Evolutionary conservation across 352 stramenopile species (phyloP), one percentile per base, ranked within the genome.

Genomic region (Phytophthora aleatoria): DNA sequence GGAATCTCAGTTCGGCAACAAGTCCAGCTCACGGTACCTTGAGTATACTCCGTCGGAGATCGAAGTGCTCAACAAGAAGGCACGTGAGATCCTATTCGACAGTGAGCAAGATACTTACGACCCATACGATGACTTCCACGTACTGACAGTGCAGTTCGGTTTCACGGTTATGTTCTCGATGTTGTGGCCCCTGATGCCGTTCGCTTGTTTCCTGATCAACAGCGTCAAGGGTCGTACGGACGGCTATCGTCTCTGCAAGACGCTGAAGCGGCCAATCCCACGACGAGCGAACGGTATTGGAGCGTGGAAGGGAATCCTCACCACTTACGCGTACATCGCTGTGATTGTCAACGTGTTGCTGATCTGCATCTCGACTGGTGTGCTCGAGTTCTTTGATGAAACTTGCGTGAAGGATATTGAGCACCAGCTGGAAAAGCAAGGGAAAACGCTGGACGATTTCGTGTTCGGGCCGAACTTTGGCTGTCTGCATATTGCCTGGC

Each of bases 121-220:
- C 31, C 82, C 84, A 44, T 92, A 92, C 51, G 80, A 92, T 47
- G 82, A 91, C 52, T 90, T 87, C 54, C 84, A 92, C 60, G 77
- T 77, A 24, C 47, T 89, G 38, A 89, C 83, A 2, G 82, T 91
- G 28, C 84, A 91, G 44, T 92, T 70, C 47, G 84, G 80, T 15
- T 91, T 92, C 55, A 89, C 79, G 8, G 84, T 91, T 41, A 92
- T 92, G 82, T 92, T 92, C 50, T 89, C 80, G 8, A 90, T 92
- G 53, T 61, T 92, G 39, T 92, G 84, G 84, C 84, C 82, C 26
- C 53, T 81, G 27, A 92, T 92, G 84, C 84, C 84, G 0, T 76
- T 90, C 50, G 84, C 77, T 16, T 92, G 84, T 58, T 88, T 84
- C 41, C 33, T 85, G 33, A 89, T 92, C 52, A 92, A 92, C 56